phyloP scores from a whole-genome alignment of 169 alveolate species.

The Eimeria necatrix region DNA sequence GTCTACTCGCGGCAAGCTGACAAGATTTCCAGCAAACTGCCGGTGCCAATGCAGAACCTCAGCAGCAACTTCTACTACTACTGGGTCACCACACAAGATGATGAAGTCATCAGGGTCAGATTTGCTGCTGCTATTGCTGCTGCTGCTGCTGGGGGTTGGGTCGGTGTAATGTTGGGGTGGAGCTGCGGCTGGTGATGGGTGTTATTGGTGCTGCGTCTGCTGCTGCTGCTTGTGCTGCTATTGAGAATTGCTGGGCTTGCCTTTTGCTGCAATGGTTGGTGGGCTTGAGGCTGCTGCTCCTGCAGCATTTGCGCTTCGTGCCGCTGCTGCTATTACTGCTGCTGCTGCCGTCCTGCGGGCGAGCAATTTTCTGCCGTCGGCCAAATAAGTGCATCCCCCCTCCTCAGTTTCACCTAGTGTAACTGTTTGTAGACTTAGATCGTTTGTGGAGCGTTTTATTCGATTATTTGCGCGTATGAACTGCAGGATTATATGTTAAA shows the following conservation, averaged over 20 bases:
- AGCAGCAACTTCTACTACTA: slow-evolving; percentile 86
- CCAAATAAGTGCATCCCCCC: not conserved
- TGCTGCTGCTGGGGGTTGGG: not conserved
- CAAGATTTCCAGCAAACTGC: slow-evolving; percentile 89
- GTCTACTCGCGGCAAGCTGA: slow-evolving; percentile 91
- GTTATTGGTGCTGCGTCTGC: not conserved
- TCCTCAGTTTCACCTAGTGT: not conserved
- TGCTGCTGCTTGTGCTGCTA: not conserved
- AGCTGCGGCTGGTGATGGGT: not conserved
- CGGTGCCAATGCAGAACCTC: slow-evolving; percentile 86
- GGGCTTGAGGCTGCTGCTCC: too few relatives aligned
- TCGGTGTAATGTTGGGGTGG: not conserved
- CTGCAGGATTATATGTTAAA: slow-evolving; percentile 75
- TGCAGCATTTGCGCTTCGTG: too few relatives aligned
- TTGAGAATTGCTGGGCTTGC: too few relatives aligned
- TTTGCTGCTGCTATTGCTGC: not conserved
- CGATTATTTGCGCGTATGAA: not conserved
- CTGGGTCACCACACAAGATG: slow-evolving; percentile 93
- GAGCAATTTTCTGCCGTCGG: too few relatives aligned
- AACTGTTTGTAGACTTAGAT: not conserved
- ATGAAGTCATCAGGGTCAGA: slow-evolving; percentile 89
- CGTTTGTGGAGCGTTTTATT: not conserved
- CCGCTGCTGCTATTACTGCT: too few relatives aligned
- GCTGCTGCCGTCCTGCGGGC: too few relatives aligned
- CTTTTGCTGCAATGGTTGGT: too few relatives aligned